Base-by-base conservation (phyloP, 164 flowering plant species). In the Aristolochia californica region DNA sequence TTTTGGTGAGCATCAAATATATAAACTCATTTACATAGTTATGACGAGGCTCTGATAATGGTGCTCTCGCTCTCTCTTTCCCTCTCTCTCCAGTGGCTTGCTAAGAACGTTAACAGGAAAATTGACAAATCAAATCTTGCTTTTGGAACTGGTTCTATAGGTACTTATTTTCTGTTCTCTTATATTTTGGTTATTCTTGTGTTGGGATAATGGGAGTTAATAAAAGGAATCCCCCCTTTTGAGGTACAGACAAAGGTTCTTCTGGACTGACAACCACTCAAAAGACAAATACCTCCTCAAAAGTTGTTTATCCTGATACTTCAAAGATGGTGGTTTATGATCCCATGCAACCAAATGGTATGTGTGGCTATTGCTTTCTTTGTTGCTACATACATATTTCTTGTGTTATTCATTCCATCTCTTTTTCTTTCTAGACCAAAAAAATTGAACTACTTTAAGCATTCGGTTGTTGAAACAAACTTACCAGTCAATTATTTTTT, bases 331-430 rank as follows among this genome's bases (percentile, higher is more conserved):
- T 81, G 66, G 64, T 84, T 60, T 84, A 86, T 71, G 86, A 82
- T 70, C 96, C 97, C 20, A 75, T 75, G 61, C 87, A 85, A 75
- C 84, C 76, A 49, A 72, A 68, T 40, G 88, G 97, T 91, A 74
- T 45, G 65, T 45, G 65, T 25, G 10, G 26, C 24, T 26, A 27
- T 45, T 30, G n/a, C 38, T 54, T 27, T 23, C 5, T 22, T 54
- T 54, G 8, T 12, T 54, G 43, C 13, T 28, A 13, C 17, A n/a
- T 12, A 27, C 8, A 53, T 53, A 24, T 24, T 2, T 13, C 24
- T 7, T 51, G 14, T 51, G 13, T 18, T 14, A 2, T 4, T 51
- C 54, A 18, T 18, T 22, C 14, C 24, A 51, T 18, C 54, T 14
- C 21, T 11, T 51, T n/a, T 51, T 24, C 13, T 51, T 18, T 18